Evolutionary conservation across 768 basidiomycete species (phyloP).

Genomic region (Termitomyces sp.): DNA sequence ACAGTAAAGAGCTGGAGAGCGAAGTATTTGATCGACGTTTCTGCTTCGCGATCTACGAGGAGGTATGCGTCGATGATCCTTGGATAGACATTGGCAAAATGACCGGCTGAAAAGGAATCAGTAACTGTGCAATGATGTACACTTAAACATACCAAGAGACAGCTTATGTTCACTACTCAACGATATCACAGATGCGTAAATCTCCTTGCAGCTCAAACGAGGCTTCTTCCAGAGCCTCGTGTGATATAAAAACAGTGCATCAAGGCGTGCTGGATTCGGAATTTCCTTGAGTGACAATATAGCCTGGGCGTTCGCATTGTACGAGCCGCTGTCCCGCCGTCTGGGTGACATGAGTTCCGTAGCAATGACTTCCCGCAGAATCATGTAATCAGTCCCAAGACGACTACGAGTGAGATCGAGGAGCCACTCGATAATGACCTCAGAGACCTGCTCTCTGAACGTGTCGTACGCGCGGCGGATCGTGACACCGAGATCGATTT

Average conservation of each 20-base stretch:
- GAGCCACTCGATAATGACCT: constrained; percentile 84
- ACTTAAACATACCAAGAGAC: constrained; percentile 59
- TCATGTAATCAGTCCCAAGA: constrained; percentile 59
- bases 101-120: constrained; percentile 50
- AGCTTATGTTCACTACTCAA: constrained; percentile 73
- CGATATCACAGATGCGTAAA: constrained; percentile 72
- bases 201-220: constrained; percentile 74
- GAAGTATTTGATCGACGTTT: constrained; percentile 93
- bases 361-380: constrained; percentile 71
- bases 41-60: constrained; percentile 89
- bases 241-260: constrained; percentile 79
- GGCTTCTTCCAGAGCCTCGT: constrained; percentile 84
- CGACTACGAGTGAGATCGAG: constrained; percentile 74
- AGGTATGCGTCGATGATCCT: constrained; percentile 88
- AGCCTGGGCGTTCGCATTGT: constrained; percentile 34
- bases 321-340: constrained; percentile 44
- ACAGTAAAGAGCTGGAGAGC: constrained; percentile 92
- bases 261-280: constrained; percentile 57
- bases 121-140: not conserved
- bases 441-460: constrained; percentile 82
- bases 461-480: constrained; percentile 85
- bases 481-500: constrained; percentile 90
- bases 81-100: constrained; percentile 83
- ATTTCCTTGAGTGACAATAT: constrained; percentile 38
- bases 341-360: constrained; percentile 64